Evolutionary conservation across 129 eudicot genomes (phyloP).

Genomic region (Flaveria brownii): DNA sequence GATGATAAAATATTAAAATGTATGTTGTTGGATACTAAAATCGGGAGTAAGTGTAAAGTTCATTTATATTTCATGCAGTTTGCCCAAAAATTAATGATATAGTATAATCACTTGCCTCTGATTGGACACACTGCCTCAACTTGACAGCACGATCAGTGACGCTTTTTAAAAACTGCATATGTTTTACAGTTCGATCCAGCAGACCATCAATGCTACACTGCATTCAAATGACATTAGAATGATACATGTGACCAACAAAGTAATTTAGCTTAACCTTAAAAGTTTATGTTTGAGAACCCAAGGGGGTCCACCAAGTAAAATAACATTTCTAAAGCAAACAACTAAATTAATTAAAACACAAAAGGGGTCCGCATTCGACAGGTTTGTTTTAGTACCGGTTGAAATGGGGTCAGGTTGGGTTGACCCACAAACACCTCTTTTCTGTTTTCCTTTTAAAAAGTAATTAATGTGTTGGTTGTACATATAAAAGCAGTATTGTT

Average conservation of each 20-base stretch:
- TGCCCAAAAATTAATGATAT: not conserved
- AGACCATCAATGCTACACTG: constrained; percentile 99
- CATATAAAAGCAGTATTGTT: not conserved
- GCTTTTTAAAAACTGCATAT: constrained; percentile 64
- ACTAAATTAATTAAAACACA: not conserved
- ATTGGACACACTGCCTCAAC: constrained; percentile 46
- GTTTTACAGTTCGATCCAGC: constrained; percentile 66
- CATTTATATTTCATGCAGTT: not conserved
- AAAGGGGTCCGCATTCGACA: not conserved
- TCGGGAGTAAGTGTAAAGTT: not conserved
- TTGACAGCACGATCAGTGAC: constrained; percentile 64
- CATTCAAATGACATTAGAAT: constrained; percentile 22
- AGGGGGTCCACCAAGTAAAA: not conserved
- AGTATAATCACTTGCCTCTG: constrained; percentile 49
- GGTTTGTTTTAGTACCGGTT: not conserved
- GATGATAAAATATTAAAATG: no score
- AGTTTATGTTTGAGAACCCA: not conserved
- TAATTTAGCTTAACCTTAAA: not conserved
- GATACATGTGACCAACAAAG: constrained; percentile 1
- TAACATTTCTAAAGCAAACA: not conserved
- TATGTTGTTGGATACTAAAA: not conserved
- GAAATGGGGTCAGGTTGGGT: not conserved
- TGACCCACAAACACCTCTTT: not conserved
- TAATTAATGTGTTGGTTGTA: not conserved
- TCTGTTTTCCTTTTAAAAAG: not conserved